Percentiles rank a stretch among this genome's conserved stretches.
These are phyloP conservation scores for Aureobasidium sp. DNA, from an alignment of 2,329 filamentous ascomycete species.

Conservation along the genomic window DNA sequence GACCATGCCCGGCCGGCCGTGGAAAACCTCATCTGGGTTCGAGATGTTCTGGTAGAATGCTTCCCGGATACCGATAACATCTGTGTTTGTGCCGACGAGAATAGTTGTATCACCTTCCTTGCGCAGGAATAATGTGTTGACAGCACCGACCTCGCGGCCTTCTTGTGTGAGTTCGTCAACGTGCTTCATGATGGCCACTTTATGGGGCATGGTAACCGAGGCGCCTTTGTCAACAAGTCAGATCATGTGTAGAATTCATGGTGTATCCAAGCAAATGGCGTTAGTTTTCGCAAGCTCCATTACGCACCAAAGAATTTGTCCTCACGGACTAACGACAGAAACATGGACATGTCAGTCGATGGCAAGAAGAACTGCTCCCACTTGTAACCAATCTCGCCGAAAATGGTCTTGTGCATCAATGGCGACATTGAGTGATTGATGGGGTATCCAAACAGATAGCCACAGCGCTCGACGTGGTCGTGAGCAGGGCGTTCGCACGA, in stretches of 20 bases:
- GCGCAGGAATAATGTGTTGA: slow-evolving; percentile 80
- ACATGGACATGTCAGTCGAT: slow-evolving; percentile 48
- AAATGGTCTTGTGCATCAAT: slow-evolving; percentile 60
- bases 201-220: slow-evolving; percentile 83
- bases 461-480: slow-evolving; percentile 51
- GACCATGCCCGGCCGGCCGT: slow-evolving; percentile 72
- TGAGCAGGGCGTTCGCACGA: slow-evolving; percentile 16
- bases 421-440: slow-evolving; percentile 65
- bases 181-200: slow-evolving; percentile 77
- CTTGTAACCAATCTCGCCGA: slow-evolving; percentile 54
- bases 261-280: not conserved
- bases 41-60: slow-evolving; percentile 61
- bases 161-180: slow-evolving; percentile 80
- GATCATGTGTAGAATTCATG: not conserved
- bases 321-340: slow-evolving; percentile 57
- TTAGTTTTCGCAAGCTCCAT: not conserved
- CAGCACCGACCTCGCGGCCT: slow-evolving; percentile 77
- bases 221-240: slow-evolving; percentile 53
- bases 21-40: slow-evolving; percentile 53
- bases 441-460: slow-evolving; percentile 64
- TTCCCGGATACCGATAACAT: slow-evolving; percentile 81
- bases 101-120: slow-evolving; percentile 54
- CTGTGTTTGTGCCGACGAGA: slow-evolving; percentile 82
- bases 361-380: slow-evolving; percentile 59
- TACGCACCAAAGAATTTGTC: slow-evolving; percentile 67